Base-by-base conservation (phyloP, 2,329 filamentous ascomycete genomes). In the Penicillium sp. region DNA sequence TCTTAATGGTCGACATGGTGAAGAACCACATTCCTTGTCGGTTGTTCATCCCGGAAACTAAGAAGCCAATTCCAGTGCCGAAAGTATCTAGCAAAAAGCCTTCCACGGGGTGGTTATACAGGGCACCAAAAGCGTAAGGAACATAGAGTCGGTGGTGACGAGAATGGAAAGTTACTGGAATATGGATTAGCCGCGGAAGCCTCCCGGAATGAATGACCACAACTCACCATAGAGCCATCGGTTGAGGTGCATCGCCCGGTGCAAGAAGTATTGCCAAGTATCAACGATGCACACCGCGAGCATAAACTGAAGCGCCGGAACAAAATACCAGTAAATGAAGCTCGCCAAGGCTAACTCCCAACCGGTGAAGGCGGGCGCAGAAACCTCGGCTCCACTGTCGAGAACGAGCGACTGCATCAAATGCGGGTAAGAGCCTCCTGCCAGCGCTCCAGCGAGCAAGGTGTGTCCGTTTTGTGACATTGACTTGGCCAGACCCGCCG, bases 261-360 rank as follows among this genome's bases (percentile, higher is more conserved):
- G 94, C 67, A 93, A 82, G 77, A 97, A 96, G 78, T 99, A 99
- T 73, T 99, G 93, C 94, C 94, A 99, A 43, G 92, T 94, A 76
- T 99, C 94, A 64, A 97, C 84, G 62, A 95, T 80, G 61, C 85
- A 77, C 57, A 93, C 83, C 23, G 87, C 94, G 48, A 89, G 68
- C 55, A 84, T 77, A 69, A 96, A 89, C 73, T 97, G 93, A 47
- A 93, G 53, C 3, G 79, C 82, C 0, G 94, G 94, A 59, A 97
- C 82, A 37, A 87, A 71, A 59, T 86, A 77, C 81, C 89, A 89
- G 78, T 97, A 97, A 62, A 96, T 84, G 57, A 83, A 79, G 74
- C 88, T 89, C 41, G 91, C 94, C 31, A 85, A 75, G 27, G 81
- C 62, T 42, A 95, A 69, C 75, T 97, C 93, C 93, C 93, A 97